Percentiles rank a stretch among this genome's conserved stretches.
Conservation (phyloP, 768 basidiomycete genomes). For the Paxillus ammoniavirescens region DNA sequence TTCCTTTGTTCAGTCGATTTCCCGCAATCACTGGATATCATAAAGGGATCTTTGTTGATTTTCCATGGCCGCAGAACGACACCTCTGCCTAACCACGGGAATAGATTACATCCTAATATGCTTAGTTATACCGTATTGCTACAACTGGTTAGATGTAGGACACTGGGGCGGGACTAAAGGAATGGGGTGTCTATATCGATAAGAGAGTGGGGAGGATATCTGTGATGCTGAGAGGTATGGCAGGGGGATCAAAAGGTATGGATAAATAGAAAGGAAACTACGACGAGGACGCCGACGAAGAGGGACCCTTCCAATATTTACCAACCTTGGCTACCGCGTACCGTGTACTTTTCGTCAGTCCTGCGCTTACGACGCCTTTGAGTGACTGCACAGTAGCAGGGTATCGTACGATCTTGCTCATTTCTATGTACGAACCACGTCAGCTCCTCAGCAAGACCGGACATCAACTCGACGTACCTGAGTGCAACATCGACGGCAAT, state of each 20-base stretch:
- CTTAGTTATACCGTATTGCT: conserved; percentile 16
- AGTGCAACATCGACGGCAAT: conserved; percentile 49
- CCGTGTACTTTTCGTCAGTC: conserved; percentile 70
- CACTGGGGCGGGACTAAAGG: background rate
- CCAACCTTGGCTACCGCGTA: conserved; percentile 76
- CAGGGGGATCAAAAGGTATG: background rate
- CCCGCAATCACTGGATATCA: too few species aligned
- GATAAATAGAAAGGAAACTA: background rate
- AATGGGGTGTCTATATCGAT: background rate
- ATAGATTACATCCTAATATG: conserved; percentile 20
- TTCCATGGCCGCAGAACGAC: background rate
- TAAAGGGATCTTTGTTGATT: too few species aligned
- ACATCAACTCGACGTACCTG: conserved; percentile 41
- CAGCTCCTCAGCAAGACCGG: background rate
- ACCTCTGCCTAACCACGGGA: background rate
- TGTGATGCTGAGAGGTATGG: background rate
- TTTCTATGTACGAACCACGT: conserved; percentile 46
- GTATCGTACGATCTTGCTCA: conserved; percentile 71
- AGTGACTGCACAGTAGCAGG: conserved; percentile 83
- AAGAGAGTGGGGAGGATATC: conserved; percentile 8
- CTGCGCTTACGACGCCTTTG: conserved; percentile 85
- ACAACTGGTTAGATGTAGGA: conserved; percentile 10
- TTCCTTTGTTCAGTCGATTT: too few species aligned
- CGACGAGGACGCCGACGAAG: conserved; percentile 1
- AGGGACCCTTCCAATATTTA: conserved; percentile 72